Evolutionary conservation across 176 grass and related monocot genomes (phyloP), one percentile per base, ranked within the genome.

Genomic region (Metroxylon sagu): DNA sequence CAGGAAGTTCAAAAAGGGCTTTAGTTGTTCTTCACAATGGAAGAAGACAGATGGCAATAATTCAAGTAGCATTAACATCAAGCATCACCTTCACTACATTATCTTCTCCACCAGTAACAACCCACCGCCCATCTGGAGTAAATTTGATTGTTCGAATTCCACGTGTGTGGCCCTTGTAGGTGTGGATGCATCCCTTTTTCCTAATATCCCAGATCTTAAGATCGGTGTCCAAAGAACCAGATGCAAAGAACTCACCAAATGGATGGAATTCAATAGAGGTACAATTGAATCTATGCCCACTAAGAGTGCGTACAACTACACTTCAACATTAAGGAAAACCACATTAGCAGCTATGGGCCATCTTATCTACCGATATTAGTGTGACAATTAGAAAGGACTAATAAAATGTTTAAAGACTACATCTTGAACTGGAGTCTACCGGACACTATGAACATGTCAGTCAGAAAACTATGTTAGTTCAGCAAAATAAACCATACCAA

Each of bases 161-260:
- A 17, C 83, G 68, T 53, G 72, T 77, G 50, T 97, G 93, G 72
- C 93, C 93, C 64, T 81, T 82, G 57, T 97, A 97, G 43, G 93
- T 92, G 71, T 98, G 87, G 70, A 98, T 85, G 79, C 81, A 98
- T 61, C 87, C 93, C 69, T 98, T 98, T 74, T 98, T 98, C 78
- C 80, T 98, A 73, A 98, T 98, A 70, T 98, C 87, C 93, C 87
- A 98, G 66, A 98, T 88, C 76, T 92, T 92, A 50, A 98, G 93
- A 78, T 98, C 84, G 28, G 84, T 88, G 80, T 97, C 93, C 59
- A 62, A 84, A 26, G 93, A 98, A 73, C 93, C 87, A 39, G 93
- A 98, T 54, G 93, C 87, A 68, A 98, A 98, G 65, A 98, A 98
- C 61, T 98, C 93, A 3, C 93, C 93, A 19, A 98, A 98, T 54